Conservation (phyloP, 2,329 filamentous ascomycete genomes). For the Rhinocladiella mackenziei region DNA sequence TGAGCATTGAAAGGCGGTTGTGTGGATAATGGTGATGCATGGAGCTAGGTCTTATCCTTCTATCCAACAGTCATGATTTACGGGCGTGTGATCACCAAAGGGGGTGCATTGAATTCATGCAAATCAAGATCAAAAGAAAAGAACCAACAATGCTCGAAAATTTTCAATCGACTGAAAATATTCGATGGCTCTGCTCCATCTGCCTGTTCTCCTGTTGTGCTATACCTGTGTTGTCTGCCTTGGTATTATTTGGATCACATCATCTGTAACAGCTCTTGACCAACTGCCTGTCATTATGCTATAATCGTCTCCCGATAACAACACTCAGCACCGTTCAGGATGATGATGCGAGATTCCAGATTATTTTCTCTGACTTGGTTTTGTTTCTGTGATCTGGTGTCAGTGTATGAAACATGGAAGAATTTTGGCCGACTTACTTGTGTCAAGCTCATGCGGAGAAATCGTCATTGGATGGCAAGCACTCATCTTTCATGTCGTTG, state of each 20-base stretch:
- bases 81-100: conserved; percentile 6
- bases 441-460: no score
- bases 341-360: no score
- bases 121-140: not conserved
- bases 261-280: no score
- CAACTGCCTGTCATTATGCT: no score
- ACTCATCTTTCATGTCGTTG: conserved; percentile 1
- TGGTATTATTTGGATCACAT: no score
- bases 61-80: conserved; percentile 4
- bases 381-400: no score
- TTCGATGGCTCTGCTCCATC: not conserved
- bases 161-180: conserved; percentile 6
- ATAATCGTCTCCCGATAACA: no score
- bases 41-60: not conserved
- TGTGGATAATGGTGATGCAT: not conserved
- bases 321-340: no score
- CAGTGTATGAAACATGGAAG: not conserved
- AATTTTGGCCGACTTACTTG: no score
- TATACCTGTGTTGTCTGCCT: no score
- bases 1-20: not conserved
- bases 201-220: not conserved
- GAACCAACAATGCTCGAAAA: conserved; percentile 7
- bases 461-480: conserved; percentile 7
- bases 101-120: conserved; percentile 2
- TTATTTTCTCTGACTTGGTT: no score